phyloP scores from a whole-genome alignment of 2,329 filamentous ascomycete species.

The Atkinsonella texensis region DNA sequence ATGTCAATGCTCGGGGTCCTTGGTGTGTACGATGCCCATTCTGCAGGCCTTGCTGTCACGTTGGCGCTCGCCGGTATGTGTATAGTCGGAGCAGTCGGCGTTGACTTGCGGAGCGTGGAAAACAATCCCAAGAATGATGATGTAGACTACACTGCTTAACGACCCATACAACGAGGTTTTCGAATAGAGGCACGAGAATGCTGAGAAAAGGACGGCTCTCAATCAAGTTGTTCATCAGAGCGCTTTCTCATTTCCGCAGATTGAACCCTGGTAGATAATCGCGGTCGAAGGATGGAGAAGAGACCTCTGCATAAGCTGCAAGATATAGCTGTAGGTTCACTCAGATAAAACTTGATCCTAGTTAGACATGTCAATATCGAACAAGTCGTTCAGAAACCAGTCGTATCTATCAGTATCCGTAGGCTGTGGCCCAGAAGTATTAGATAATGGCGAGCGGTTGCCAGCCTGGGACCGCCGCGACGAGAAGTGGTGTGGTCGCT shows the following conservation, averaged over 20 bases:
- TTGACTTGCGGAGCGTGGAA: neutral
- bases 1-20: neutral
- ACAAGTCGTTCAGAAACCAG: constrained; percentile 1
- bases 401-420: neutral
- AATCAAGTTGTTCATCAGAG: neutral
- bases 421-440: too few relatives aligned
- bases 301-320: neutral
- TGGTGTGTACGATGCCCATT: neutral
- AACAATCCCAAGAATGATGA: neutral
- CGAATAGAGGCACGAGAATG: too few relatives aligned
- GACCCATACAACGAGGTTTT: neutral
- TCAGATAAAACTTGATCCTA: neutral
- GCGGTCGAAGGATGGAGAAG: neutral
- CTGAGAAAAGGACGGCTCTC: neutral
- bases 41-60: neutral
- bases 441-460: neutral
- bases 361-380: neutral
- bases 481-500: neutral
- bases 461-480: neutral
- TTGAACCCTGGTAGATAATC: neutral
- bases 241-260: neutral
- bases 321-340: neutral
- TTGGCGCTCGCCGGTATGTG: neutral
- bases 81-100: neutral
- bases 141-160: neutral